Evolutionary conservation across 1,284 basidiomycete species (phyloP).

Genomic region (Boletus smithii): DNA sequence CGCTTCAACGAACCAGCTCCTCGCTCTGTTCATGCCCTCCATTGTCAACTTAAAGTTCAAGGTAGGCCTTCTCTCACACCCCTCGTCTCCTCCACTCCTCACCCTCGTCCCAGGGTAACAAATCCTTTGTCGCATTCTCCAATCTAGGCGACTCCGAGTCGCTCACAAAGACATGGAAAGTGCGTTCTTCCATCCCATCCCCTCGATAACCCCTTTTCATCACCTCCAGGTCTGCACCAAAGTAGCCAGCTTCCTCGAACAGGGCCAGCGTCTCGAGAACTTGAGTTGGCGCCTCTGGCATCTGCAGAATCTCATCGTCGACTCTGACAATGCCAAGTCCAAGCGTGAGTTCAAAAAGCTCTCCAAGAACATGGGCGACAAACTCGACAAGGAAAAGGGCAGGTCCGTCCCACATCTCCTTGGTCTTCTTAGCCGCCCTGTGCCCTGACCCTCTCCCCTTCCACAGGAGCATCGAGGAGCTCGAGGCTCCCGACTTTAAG

Average conservation of each 20-base stretch:
- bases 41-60: slow-evolving; percentile 87
- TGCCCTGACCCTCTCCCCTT: slow-evolving; percentile 28
- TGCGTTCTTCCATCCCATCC: slow-evolving; percentile 24
- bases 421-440: slow-evolving; percentile 26
- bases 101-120: slow-evolving; percentile 63
- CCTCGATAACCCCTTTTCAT: slow-evolving; percentile 8
- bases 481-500: slow-evolving; percentile 74
- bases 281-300: slow-evolving; percentile 85
- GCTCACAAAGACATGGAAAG: slow-evolving; percentile 85
- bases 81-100: slow-evolving; percentile 13
- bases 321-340: slow-evolving; percentile 78
- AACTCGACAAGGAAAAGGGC: slow-evolving; percentile 84
- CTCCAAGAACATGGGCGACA: slow-evolving; percentile 80
- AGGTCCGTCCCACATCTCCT: slow-evolving; percentile 49
- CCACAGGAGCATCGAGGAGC: slow-evolving; percentile 70
- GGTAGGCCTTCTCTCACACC: slow-evolving; percentile 39
- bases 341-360: slow-evolving; percentile 85
- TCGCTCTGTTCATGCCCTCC: slow-evolving; percentile 56
- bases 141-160: slow-evolving; percentile 78
- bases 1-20: slow-evolving; percentile 6
- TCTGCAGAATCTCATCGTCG: slow-evolving; percentile 82
- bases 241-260: slow-evolving; percentile 81
- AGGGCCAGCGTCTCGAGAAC: slow-evolving; percentile 83
- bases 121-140: slow-evolving; percentile 85
- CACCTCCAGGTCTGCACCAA: slow-evolving; percentile 70